phyloP scores from a whole-genome alignment of 768 basidiomycete genomes.

The Leccinum arenicola region DNA sequence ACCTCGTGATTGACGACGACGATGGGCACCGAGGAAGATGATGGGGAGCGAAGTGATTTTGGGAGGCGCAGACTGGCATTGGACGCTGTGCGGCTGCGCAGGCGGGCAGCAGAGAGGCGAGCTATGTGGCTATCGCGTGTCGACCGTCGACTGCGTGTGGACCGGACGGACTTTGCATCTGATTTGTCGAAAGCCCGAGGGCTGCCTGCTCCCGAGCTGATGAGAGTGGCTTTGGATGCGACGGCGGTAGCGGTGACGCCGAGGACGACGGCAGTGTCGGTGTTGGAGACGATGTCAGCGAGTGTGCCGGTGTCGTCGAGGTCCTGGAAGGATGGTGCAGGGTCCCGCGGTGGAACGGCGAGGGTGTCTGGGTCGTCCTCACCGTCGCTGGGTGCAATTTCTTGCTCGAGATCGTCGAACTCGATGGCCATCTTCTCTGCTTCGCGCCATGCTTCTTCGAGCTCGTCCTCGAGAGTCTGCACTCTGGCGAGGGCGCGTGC shows the following conservation, averaged over 20 bases:
- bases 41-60: slow-evolving; percentile 27
- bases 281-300: slow-evolving; percentile 23
- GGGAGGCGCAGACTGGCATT: slow-evolving; percentile 67
- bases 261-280: slow-evolving; percentile 32
- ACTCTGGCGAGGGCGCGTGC: slow-evolving; percentile 45
- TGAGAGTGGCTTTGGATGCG: slow-evolving; percentile 35
- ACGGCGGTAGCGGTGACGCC: slow-evolving; percentile 38
- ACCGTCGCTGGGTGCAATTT: slow-evolving; percentile 21
- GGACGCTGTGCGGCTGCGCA: slow-evolving; percentile 60
- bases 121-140: slow-evolving; percentile 31
- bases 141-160: slow-evolving; percentile 25
- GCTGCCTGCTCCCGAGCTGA: slow-evolving; percentile 9
- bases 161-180: slow-evolving; percentile 26
- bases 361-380: slow-evolving; percentile 4
- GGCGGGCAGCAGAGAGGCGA: slow-evolving; percentile 61
- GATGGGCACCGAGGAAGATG: slow-evolving; percentile 34
- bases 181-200: slow-evolving; percentile 4
- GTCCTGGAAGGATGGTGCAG: slow-evolving; percentile 13
- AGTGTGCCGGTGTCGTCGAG: slow-evolving; percentile 28
- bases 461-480: slow-evolving; percentile 58
- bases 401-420: not conserved
- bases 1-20: not conserved
- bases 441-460: slow-evolving; percentile 79
- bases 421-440: slow-evolving; percentile 64
- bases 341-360: not conserved